phyloP scores from a whole-genome alignment of 2,329 filamentous ascomycete species.

The Epichloe gansuensis region DNA sequence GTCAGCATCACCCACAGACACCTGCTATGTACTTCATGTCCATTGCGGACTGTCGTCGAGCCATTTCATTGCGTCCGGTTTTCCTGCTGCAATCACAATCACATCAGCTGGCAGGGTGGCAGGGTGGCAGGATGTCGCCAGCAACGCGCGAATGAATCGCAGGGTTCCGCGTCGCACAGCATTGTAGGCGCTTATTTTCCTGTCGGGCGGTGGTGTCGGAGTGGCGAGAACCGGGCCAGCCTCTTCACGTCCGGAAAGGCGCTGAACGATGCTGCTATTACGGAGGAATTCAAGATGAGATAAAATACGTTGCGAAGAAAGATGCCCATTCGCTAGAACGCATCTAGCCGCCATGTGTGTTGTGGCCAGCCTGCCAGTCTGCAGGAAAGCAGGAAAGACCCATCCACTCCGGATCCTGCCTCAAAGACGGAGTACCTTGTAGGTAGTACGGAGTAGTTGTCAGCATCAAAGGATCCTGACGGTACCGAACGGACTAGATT shows the following conservation, averaged over 20 bases:
- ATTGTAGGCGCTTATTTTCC: background rate
- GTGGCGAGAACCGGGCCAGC: background rate
- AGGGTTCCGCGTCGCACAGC: background rate
- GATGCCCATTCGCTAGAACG: background rate
- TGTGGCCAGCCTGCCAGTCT: no score
- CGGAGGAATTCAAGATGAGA: no score
- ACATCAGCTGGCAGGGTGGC: background rate
- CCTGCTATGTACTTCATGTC: background rate
- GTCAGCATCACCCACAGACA: no score
- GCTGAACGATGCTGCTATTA: no score
- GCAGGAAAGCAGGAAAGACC: no score
- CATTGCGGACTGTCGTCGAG: background rate
- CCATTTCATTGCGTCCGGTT: background rate
- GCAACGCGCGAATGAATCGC: background rate
- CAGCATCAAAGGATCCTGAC: background rate
- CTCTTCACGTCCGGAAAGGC: no score
- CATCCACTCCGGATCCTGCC: no score
- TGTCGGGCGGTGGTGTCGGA: background rate
- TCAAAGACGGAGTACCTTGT: no score
- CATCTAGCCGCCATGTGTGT: no score
- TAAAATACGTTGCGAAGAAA: background rate
- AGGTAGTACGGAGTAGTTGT: no score
- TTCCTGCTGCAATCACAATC: background rate
- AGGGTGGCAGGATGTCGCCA: background rate
- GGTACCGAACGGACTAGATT: background rate